phyloP scores from a whole-genome alignment of 768 basidiomycete genomes.

The Psilocybe azurescens region DNA sequence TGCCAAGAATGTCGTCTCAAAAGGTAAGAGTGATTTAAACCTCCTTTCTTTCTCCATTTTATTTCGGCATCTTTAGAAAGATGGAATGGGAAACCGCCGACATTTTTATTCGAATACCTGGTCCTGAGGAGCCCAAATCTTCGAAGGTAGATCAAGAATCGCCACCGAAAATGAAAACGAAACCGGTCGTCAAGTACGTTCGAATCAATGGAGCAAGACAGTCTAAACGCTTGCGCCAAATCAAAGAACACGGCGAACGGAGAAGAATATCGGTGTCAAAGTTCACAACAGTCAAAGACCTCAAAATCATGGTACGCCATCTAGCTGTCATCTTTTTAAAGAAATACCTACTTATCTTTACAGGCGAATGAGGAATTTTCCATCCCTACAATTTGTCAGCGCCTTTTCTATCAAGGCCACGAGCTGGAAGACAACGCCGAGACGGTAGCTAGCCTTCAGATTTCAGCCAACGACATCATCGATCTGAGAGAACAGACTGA shows the following conservation, averaged over 20 bases:
- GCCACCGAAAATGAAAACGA: slow-evolving; percentile 15
- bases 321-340: not conserved
- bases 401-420: slow-evolving; percentile 61
- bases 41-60: slow-evolving; percentile 4
- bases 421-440: slow-evolving; percentile 71
- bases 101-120: slow-evolving; percentile 57
- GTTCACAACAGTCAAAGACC: slow-evolving; percentile 74
- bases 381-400: slow-evolving; percentile 80
- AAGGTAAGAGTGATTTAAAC: slow-evolving; percentile 43
- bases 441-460: slow-evolving; percentile 58
- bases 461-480: slow-evolving; percentile 62
- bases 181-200: slow-evolving; percentile 28
- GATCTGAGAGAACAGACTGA: slow-evolving; percentile 71
- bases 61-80: slow-evolving; percentile 40
- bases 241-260: slow-evolving; percentile 53
- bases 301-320: slow-evolving; percentile 68
- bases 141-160: slow-evolving; percentile 11
- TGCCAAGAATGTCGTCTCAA: slow-evolving; percentile 66
- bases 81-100: slow-evolving; percentile 64
- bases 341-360: not conserved
- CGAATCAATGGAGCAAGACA: slow-evolving; percentile 58
- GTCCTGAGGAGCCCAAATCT: slow-evolving; percentile 18
- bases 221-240: slow-evolving; percentile 72
- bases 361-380: slow-evolving; percentile 67
- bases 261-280: slow-evolving; percentile 64